Base-by-base conservation (phyloP, 805 yeast genomes). In the Lachancea sp. region DNA sequence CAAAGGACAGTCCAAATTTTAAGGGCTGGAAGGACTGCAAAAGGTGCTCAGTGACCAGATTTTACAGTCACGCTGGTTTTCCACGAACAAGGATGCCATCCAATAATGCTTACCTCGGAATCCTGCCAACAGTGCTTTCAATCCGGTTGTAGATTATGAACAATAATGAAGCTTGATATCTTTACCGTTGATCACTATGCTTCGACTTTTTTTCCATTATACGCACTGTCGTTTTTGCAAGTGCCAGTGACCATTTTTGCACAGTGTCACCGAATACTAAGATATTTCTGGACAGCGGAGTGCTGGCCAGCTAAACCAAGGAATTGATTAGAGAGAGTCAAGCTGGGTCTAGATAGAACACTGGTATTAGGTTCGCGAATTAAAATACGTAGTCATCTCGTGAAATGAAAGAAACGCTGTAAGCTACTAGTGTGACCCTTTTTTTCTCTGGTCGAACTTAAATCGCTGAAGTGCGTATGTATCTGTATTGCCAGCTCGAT, bases 181-280 rank as follows among this genome's bases (percentile, higher is more conserved):
- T 11, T 22, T 22, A 22, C 11, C 9, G 24, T 22, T 22, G 24
- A 11, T 7, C 24, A 11, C 7, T 11, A 22, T 22, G 9, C 24
- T 22, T 22, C 24, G 24, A 22, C 24, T 13, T 29, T 16, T 12
- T 29, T 29, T 15, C 6, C 20, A 15, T n/a, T n/a, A n/a, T 18
- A 16, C 33, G 33, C 33, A 15, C 20, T 29, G 20, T 7, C 13
- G 8, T 26, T 29, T 29, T 29, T 29, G 33, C 33, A 18, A 29
- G 33, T 29, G 33, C 33, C 33, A 33, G 18, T 33, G 36, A 21
- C 36, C 17, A 20, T 13, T 21, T 33, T 33, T 33, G 28, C 36
- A 33, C 36, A 21, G 18, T 20, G 36, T 9, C 36, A 33, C 12
- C 18, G 18, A 31, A 18, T 18, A 17, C 13, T 26, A 26, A 26